A percentile compares a stretch with the other conserved stretches of the same genome.
These are phyloP conservation scores for Yamadazyma sp. DNA, from an alignment of 805 yeast genomes.

Conservation along the genomic window DNA sequence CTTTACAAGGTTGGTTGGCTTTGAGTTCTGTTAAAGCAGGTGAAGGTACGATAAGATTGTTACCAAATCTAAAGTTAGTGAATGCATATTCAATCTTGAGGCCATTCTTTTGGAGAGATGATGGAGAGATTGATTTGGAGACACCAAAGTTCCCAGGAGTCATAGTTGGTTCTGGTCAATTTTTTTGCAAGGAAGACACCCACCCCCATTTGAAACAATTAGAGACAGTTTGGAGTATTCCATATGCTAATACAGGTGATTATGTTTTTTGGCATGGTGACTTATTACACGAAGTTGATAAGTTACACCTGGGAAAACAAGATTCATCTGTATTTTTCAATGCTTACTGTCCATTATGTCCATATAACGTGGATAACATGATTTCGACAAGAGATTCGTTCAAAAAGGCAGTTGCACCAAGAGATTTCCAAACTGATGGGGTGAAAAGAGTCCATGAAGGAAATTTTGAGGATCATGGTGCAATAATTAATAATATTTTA, in stretches of 20 bases:
- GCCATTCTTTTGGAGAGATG: constrained; percentile 32
- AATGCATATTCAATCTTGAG: constrained; percentile 37
- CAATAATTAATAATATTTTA: constrained; percentile 12
- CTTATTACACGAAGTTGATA: constrained; percentile 38
- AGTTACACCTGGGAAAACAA: constrained; percentile 25
- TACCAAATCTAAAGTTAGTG: constrained; percentile 32
- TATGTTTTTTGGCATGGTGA: constrained; percentile 44
- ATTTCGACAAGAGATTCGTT: constrained; percentile 8
- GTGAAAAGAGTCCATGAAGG: constrained; percentile 1
- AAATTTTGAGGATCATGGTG: constrained; percentile 21
- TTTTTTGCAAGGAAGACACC: constrained; percentile 1
- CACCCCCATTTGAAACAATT: constrained; percentile 34
- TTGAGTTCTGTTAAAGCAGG: constrained; percentile 29
- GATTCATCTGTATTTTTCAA: constrained; percentile 40
- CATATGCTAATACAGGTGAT: constrained; percentile 40
- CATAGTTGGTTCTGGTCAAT: constrained; percentile 27
- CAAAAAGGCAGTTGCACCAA: constrained; percentile 8
- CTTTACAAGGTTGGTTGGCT: constrained; percentile 45
- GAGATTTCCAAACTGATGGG: constrained; percentile 12
- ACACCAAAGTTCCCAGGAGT: constrained; percentile 36
- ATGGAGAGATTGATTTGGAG: constrained; percentile 24
- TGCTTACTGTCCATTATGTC: constrained; percentile 31
- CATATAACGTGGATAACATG: constrained; percentile 10
- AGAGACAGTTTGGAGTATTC: constrained; percentile 29
- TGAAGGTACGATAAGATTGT: constrained; percentile 37